Evolutionary conservation across 1,284 basidiomycete genomes (phyloP).

Genomic region (Leccinum variabile): DNA sequence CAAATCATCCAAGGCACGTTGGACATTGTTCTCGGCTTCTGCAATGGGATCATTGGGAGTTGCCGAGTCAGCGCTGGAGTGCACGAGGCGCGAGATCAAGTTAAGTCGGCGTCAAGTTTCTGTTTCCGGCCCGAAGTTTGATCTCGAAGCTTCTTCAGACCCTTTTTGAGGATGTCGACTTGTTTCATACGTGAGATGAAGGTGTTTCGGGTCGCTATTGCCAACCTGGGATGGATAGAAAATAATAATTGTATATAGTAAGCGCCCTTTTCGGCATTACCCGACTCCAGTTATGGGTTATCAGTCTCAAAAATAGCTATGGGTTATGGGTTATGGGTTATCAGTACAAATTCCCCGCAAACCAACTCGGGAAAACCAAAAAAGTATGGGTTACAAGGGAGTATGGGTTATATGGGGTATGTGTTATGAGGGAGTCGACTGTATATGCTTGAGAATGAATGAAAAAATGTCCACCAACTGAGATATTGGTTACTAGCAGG

Average conservation of each 20-base stretch:
- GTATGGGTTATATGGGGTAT: background rate
- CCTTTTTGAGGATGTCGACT: background rate
- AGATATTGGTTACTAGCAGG: too few species aligned
- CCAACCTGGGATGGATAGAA: background rate
- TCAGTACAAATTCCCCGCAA: background rate
- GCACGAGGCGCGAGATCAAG: too few species aligned
- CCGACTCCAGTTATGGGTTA: background rate
- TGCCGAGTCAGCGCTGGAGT: too few species aligned
- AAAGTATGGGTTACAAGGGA: background rate
- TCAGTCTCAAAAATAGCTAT: background rate
- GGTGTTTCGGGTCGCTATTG: background rate
- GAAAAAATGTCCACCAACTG: too few species aligned
- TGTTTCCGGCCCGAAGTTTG: background rate
- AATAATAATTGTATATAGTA: background rate
- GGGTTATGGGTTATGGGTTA: background rate
- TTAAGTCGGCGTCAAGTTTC: background rate
- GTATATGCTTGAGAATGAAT: background rate
- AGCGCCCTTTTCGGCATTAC: background rate
- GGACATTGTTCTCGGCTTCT: background rate
- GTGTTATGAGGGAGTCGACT: background rate
- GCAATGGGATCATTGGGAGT: too few species aligned
- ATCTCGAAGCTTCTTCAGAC: background rate
- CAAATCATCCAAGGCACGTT: background rate
- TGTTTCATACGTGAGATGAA: background rate
- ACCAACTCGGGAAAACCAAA: background rate